Evolutionary conservation across 345 rosid species (phyloP).

Genomic region (Aurinia saxatilis): DNA sequence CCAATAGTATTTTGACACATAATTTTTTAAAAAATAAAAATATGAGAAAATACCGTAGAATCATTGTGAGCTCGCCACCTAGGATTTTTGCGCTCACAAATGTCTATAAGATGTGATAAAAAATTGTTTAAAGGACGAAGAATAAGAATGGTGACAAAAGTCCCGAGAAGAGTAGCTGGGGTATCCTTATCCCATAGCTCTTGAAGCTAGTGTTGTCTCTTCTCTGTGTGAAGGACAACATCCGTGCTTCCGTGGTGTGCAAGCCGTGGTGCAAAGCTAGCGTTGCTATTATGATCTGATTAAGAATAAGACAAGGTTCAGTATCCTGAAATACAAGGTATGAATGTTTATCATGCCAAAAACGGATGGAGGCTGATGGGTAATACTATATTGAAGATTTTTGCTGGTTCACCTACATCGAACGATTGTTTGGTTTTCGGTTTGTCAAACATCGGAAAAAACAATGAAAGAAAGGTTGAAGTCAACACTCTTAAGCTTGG

Average conservation of each 20-base stretch:
- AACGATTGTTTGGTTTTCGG: slow-evolving; percentile 44
- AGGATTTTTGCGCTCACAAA: too few species aligned
- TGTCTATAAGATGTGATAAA: too few species aligned
- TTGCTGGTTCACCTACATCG: slow-evolving; percentile 52
- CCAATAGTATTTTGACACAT: too few species aligned
- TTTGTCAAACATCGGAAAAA: slow-evolving; percentile 21
- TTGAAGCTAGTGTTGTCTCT: slow-evolving; percentile 37
- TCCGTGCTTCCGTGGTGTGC: slow-evolving; percentile 47
- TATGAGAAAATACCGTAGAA: too few species aligned
- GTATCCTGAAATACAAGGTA: slow-evolving; percentile 44
- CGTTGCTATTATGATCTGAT: slow-evolving; percentile 56
- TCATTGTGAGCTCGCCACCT: too few species aligned
- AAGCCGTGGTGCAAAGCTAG: slow-evolving; percentile 47
- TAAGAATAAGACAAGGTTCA: slow-evolving; percentile 33
- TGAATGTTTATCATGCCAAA: slow-evolving; percentile 46
- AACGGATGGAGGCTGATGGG: slow-evolving; percentile 56
- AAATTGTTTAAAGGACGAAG: too few species aligned
- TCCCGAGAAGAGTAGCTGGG: background rate
- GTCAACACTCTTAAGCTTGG: slow-evolving; percentile 50
- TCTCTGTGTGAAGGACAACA: slow-evolving; percentile 36
- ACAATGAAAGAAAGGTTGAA: slow-evolving; percentile 33
- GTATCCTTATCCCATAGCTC: slow-evolving; percentile 5
- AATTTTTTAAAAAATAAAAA: too few species aligned
- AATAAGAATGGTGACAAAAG: background rate
- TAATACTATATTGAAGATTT: too few species aligned